phyloP scores from a whole-genome alignment of 768 basidiomycete species.

The Kwoniella europaea region DNA sequence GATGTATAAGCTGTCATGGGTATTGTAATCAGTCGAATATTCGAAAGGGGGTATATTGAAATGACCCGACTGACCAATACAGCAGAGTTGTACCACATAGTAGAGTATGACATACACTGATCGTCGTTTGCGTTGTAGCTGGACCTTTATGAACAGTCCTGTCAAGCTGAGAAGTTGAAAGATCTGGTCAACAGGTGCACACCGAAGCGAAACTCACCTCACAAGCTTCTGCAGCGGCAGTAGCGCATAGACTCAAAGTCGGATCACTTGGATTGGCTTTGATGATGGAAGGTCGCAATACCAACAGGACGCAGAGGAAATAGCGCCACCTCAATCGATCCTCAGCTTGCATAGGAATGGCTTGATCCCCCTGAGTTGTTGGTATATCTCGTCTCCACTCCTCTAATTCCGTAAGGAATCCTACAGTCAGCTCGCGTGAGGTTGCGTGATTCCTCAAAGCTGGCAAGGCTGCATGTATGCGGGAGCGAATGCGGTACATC shows the following conservation, averaged over 20 bases:
- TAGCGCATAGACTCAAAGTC: conserved; percentile 22
- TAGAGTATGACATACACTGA: conserved; percentile 20
- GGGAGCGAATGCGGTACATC: conserved; percentile 23
- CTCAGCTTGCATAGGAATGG: conserved; percentile 18
- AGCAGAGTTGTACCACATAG: conserved; percentile 19
- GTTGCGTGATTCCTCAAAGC: conserved; percentile 11
- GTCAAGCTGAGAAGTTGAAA: conserved; percentile 4
- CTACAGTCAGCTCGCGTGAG: conserved; percentile 11
- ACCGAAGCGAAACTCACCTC: conserved; percentile 20
- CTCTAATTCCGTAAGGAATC: conserved; percentile 27
- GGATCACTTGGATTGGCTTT: conserved; percentile 24
- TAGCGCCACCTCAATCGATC: conserved; percentile 16
- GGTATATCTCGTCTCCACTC: conserved; percentile 26
- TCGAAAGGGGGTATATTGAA: not conserved
- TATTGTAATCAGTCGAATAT: not conserved
- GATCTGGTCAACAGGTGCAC: not conserved
- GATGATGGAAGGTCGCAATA: conserved; percentile 19
- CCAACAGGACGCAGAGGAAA: conserved; percentile 24
- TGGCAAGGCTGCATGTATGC: conserved; percentile 23
- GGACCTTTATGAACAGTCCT: conserved; percentile 25
- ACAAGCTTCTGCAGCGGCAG: conserved; percentile 30
- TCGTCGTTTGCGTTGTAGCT: conserved; percentile 12
- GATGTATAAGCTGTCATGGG: conserved; percentile 8
- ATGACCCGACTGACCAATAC: conserved; percentile 12
- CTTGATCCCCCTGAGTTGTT: not conserved